Conservation (phyloP, 75 land plant species). For the Pinus tabuliformis region DNA sequence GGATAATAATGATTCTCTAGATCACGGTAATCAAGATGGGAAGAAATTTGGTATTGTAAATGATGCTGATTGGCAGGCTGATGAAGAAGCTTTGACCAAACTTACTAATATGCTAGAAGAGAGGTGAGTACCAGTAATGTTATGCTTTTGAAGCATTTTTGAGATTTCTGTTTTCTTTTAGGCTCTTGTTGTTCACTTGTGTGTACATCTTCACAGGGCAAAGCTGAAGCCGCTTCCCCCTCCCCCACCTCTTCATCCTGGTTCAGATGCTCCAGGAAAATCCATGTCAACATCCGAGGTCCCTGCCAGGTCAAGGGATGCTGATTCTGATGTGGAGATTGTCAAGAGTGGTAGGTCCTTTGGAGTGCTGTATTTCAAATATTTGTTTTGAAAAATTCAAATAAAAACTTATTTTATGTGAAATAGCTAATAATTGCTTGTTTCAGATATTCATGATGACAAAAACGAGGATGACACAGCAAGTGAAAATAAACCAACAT, state of each 20-base stretch:
- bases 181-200: background rate
- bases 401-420: background rate
- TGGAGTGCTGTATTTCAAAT: background rate
- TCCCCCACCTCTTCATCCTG: slow-evolving; percentile 68
- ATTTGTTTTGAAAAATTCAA: background rate
- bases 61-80: slow-evolving; percentile 82
- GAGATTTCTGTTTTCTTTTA: background rate
- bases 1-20: slow-evolving; percentile 17
- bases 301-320: slow-evolving; percentile 58
- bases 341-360: slow-evolving; percentile 51
- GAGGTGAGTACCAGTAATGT: slow-evolving; percentile 31
- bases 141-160: background rate
- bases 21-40: slow-evolving; percentile 43
- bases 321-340: slow-evolving; percentile 61
- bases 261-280: slow-evolving; percentile 28
- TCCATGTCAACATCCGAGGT: slow-evolving; percentile 44
- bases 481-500: slow-evolving; percentile 57
- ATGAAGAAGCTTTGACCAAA: slow-evolving; percentile 64
- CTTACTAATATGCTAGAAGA: slow-evolving; percentile 78
- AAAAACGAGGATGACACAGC: slow-evolving; percentile 85
- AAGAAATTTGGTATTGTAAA: slow-evolving; percentile 81
- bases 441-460: slow-evolving; percentile 67
- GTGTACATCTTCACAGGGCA: slow-evolving; percentile 18
- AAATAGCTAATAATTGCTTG: background rate
- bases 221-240: slow-evolving; percentile 60